Conservation (phyloP, 2,329 filamentous ascomycete genomes). For the Ophiobolus disseminans region DNA sequence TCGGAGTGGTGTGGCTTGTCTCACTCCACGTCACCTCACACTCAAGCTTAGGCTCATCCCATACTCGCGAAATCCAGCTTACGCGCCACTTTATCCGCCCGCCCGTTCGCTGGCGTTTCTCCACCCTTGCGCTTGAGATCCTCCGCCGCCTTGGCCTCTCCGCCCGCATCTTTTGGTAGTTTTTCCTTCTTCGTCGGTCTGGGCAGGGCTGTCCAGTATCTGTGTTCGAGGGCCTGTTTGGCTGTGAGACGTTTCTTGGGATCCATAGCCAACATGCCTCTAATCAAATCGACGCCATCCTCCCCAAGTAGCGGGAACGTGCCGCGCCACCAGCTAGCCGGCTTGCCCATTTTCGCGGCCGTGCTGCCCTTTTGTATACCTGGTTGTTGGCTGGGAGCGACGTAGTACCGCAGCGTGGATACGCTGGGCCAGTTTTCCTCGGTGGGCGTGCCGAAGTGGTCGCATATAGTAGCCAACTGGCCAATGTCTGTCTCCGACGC, state of each 20-base stretch:
- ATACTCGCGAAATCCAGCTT: conserved; percentile 62
- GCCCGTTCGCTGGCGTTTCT: conserved; percentile 61
- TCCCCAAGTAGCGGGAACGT: conserved; percentile 82
- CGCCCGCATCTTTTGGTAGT: conserved; percentile 77
- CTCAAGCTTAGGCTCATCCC: conserved; percentile 10
- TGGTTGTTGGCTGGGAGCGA: conserved; percentile 63
- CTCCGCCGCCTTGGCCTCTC: conserved; percentile 75
- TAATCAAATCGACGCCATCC: conserved; percentile 85
- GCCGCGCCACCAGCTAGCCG: conserved; percentile 74
- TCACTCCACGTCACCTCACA: background rate
- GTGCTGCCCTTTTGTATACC: conserved; percentile 35
- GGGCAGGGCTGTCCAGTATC: conserved; percentile 86
- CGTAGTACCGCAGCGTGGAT: conserved; percentile 77
- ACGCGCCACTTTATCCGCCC: conserved; percentile 78
- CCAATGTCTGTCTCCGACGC: conserved; percentile 84
- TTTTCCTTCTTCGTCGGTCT: conserved; percentile 82
- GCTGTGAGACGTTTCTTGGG: conserved; percentile 85
- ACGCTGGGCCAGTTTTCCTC: conserved; percentile 98
- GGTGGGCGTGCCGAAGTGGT: conserved; percentile 85
- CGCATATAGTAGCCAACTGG: conserved; percentile 83
- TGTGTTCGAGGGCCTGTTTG: conserved; percentile 77
- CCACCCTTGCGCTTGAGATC: conserved; percentile 82
- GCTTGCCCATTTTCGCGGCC: conserved; percentile 65
- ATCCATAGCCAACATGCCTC: conserved; percentile 83
- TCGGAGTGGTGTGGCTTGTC: background rate